phyloP scores from a whole-genome alignment of 306 rosid genomes.

The Benincasa hispida region DNA sequence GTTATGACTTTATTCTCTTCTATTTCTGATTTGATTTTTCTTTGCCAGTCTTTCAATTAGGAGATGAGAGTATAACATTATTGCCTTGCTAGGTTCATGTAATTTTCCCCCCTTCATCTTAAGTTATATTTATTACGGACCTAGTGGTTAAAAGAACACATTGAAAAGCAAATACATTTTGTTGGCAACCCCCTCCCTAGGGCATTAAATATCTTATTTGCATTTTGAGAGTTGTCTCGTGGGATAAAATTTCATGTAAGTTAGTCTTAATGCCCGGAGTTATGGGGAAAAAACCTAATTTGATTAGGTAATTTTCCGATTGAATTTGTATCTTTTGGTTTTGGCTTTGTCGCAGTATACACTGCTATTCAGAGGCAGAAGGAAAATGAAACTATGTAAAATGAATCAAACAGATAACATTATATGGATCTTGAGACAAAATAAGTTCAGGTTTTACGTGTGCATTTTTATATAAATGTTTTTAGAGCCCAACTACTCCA shows the following conservation, averaged over 20 bases:
- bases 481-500: neutral
- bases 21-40: neutral
- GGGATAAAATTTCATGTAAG: neutral
- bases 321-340: neutral
- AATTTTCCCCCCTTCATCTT: neutral
- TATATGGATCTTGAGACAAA: neutral
- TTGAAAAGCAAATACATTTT: neutral
- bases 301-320: neutral
- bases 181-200: neutral
- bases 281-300: neutral
- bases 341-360: neutral
- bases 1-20: slow-evolving; percentile 24
- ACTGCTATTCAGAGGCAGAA: neutral
- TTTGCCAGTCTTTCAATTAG: neutral
- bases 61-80: neutral
- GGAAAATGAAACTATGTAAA: neutral
- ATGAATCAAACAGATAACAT: neutral
- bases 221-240: neutral
- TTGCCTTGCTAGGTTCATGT: neutral
- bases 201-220: neutral
- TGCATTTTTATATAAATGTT: neutral
- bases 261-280: neutral
- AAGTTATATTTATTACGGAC: neutral
- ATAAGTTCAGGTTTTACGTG: neutral
- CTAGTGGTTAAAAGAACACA: neutral